A percentile compares a stretch with the other conserved stretches of the same genome.
phyloP scores from a whole-genome alignment of 768 basidiomycete species.

The Naganishia onofrii region DNA sequence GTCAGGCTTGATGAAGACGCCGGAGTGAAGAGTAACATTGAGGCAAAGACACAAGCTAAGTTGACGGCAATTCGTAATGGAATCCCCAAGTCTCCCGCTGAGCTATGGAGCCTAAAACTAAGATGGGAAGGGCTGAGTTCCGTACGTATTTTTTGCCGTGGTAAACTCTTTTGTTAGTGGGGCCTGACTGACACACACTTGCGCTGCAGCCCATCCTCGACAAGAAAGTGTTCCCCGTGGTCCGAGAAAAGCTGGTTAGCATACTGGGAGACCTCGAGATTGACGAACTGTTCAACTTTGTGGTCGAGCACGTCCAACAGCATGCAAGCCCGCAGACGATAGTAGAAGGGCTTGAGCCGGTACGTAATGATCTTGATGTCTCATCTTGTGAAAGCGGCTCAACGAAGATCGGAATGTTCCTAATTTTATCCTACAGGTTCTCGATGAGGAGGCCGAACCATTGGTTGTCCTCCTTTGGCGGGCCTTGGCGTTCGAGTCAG shows the following conservation, averaged over 20 bases:
- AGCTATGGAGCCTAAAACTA: slow-evolving; percentile 51
- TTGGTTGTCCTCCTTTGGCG: slow-evolving; percentile 80
- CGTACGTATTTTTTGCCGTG: too few relatives aligned
- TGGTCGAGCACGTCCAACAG: slow-evolving; percentile 86
- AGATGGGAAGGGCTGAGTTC: slow-evolving; percentile 88
- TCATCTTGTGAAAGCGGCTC: not conserved
- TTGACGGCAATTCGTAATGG: slow-evolving; percentile 71
- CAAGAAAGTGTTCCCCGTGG: slow-evolving; percentile 78
- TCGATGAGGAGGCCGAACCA: slow-evolving; percentile 85
- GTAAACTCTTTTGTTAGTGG: too few relatives aligned
- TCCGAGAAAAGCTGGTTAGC: slow-evolving; percentile 76
- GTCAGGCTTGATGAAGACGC: slow-evolving; percentile 69
- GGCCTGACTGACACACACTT: not conserved
- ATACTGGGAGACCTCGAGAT: slow-evolving; percentile 90
- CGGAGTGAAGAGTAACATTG: slow-evolving; percentile 23
- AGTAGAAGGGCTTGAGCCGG: slow-evolving; percentile 84
- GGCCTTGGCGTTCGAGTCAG: slow-evolving; percentile 89
- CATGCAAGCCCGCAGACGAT: slow-evolving; percentile 80
- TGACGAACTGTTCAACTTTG: slow-evolving; percentile 90
- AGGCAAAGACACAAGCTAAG: slow-evolving; percentile 46
- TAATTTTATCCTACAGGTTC: slow-evolving; percentile 60
- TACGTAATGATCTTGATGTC: slow-evolving; percentile 55
- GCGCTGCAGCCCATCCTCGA: slow-evolving; percentile 67
- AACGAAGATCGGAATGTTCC: slow-evolving; percentile 1
- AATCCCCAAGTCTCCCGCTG: slow-evolving; percentile 73